These are phyloP conservation scores for Paraglomus brasilianum DNA, from an alignment of 192 early-diverging fungal species.

Conservation along the genomic window DNA sequence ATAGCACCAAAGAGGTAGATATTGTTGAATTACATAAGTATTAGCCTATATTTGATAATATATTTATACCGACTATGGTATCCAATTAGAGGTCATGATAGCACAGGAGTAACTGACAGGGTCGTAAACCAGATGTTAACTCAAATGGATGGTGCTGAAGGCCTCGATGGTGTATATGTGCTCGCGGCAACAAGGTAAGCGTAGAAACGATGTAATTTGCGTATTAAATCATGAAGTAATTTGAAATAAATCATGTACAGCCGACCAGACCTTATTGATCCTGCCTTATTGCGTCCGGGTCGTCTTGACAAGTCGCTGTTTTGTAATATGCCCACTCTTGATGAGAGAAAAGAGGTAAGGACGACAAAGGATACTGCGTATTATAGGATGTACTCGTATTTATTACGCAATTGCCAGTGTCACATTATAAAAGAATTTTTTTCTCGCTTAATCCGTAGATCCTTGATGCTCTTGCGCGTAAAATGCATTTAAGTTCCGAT, in stretches of 20 bases:
- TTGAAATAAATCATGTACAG: constrained; percentile 40
- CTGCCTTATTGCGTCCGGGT: constrained; percentile 77
- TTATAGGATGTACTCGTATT: no score
- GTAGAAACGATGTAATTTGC: not conserved
- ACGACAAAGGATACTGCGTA: no score
- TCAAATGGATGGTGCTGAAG: constrained; percentile 98
- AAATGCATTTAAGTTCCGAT: constrained; percentile 59
- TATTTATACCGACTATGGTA: not conserved
- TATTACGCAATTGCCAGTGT: no score
- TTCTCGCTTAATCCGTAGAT: constrained; percentile 50
- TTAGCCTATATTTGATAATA: not conserved
- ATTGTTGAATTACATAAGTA: not conserved
- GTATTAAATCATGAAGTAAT: not conserved
- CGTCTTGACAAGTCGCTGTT: constrained; percentile 82
- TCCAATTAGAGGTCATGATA: constrained; percentile 90
- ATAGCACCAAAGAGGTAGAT: constrained; percentile 87
- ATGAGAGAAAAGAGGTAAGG: constrained; percentile 74
- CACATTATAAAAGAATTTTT: no score
- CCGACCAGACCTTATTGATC: constrained; percentile 83
- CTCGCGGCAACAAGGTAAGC: constrained; percentile 83
- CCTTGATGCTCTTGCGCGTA: constrained; percentile 68
- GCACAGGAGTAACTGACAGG: constrained; percentile 96
- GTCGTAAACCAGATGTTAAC: constrained; percentile 99
- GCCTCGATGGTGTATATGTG: constrained; percentile 93
- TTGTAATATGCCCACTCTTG: constrained; percentile 74